A percentile compares a stretch with the other conserved stretches of the same genome.
Evolutionary conservation across 305 asterid genomes (phyloP).

Genomic region (Fraxinus albicans): DNA sequence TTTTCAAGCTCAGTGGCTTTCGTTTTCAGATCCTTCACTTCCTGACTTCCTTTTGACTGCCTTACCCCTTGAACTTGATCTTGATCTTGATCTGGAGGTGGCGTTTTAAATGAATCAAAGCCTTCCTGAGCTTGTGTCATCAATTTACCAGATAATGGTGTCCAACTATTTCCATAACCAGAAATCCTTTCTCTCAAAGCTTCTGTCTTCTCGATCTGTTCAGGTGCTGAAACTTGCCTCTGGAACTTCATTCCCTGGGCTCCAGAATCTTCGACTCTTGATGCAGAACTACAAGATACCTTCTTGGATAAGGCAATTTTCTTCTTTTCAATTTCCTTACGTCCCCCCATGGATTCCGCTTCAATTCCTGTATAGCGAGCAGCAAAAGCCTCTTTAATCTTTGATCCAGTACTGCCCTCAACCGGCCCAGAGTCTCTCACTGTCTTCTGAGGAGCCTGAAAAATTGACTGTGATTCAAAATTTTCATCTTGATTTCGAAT

Average conservation of each 20-base stretch:
- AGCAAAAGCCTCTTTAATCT: conserved; percentile 46
- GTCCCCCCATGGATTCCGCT: conserved; percentile 37
- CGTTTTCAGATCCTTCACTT: conserved; percentile 68
- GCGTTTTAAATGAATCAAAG: conserved; percentile 47
- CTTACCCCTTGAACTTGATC: conserved; percentile 57
- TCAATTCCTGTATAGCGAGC: conserved; percentile 42
- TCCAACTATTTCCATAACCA: conserved; percentile 29
- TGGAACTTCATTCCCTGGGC: conserved; percentile 39
- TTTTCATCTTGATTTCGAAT: conserved; percentile 35
- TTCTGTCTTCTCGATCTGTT: conserved; percentile 42
- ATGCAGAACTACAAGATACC: conserved; percentile 33
- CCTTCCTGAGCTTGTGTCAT: conserved; percentile 45
- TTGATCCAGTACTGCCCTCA: conserved; percentile 56
- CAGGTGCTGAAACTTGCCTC: conserved; percentile 45
- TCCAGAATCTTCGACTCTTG: conserved; percentile 54
- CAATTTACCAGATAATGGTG: conserved; percentile 37
- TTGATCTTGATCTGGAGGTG: conserved; percentile 40
- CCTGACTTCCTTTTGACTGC: conserved; percentile 77
- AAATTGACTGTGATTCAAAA: conserved; percentile 31
- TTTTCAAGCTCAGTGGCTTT: conserved; percentile 87
- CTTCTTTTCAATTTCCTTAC: conserved; percentile 40
- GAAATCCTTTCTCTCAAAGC: conserved; percentile 33
- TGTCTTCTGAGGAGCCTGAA: conserved; percentile 37
- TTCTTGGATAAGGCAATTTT: conserved; percentile 37
- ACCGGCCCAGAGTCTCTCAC: conserved; percentile 35